phyloP scores from a whole-genome alignment of 108 stramenopile genomes.

The Phaeodactylum tricornutum region DNA sequence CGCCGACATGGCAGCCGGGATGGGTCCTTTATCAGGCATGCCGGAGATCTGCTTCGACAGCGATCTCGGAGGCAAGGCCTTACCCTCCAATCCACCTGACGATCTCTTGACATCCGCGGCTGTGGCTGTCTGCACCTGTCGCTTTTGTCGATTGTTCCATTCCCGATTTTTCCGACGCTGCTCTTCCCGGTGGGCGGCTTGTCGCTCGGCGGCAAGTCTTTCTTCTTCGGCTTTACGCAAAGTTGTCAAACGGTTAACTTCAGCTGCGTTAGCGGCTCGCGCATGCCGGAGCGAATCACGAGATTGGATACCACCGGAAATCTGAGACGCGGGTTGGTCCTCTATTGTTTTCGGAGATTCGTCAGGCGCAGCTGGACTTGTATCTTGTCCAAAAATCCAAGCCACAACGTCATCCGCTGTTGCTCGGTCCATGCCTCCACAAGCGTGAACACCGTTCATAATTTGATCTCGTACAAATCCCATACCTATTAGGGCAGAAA shows the following conservation, averaged over 20 bases:
- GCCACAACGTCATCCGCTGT: constrained; percentile 75
- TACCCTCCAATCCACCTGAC: neutral
- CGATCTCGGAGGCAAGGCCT: too few species aligned
- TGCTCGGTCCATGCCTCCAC: constrained; percentile 62
- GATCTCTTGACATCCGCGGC: neutral
- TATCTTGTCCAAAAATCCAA: constrained; percentile 62
- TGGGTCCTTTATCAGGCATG: neutral
- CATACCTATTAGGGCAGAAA: constrained; percentile 64
- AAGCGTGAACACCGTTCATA: constrained; percentile 48
- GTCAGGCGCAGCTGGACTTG: neutral
- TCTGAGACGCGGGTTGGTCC: neutral
- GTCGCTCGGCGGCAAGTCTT: constrained; percentile 28
- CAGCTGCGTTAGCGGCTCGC: too few species aligned
- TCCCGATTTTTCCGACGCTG: constrained; percentile 69
- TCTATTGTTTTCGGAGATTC: neutral
- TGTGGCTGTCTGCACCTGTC: constrained; percentile 13
- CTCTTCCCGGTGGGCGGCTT: constrained; percentile 68
- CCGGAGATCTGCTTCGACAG: neutral
- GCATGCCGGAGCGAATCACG: constrained; percentile 8
- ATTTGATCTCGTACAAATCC: constrained; percentile 68
- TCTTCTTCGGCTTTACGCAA: constrained; percentile 30
- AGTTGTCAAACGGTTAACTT: constrained; percentile 3
- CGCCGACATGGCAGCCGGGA: neutral
- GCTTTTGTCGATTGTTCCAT: constrained; percentile 59
- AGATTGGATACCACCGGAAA: neutral